Evolutionary conservation across 768 basidiomycete genomes (phyloP).

Genomic region (Nidularia sp.): DNA sequence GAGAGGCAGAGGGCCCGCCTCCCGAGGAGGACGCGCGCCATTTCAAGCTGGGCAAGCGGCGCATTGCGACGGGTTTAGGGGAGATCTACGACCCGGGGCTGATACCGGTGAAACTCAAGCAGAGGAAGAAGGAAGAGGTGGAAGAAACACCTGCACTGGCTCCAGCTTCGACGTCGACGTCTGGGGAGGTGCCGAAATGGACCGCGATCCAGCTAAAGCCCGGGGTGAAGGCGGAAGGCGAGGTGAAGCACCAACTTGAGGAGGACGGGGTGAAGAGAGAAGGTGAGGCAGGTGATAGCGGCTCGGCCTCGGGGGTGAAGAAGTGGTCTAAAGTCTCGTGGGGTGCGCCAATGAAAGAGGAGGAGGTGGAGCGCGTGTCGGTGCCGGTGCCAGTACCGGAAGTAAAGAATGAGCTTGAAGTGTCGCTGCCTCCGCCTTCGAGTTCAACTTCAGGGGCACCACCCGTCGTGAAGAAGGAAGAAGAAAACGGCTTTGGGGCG

Average conservation of each 20-base stretch:
- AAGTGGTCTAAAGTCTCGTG: slow-evolving; percentile 30
- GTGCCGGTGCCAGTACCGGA: neutral
- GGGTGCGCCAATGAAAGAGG: slow-evolving; percentile 16
- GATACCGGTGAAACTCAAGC: slow-evolving; percentile 59
- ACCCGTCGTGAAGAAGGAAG: slow-evolving; percentile 2
- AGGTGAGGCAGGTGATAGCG: neutral
- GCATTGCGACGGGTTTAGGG: slow-evolving; percentile 54
- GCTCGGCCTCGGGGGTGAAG: slow-evolving; percentile 6
- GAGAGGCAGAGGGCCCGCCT: slow-evolving; percentile 28
- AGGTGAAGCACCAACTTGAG: slow-evolving; percentile 4
- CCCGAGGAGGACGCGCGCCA: slow-evolving; percentile 50
- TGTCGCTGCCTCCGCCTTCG: neutral
- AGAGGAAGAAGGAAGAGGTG: slow-evolving; percentile 41
- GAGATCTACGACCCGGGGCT: slow-evolving; percentile 80
- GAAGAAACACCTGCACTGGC: slow-evolving; percentile 12
- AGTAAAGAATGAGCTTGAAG: slow-evolving; percentile 3
- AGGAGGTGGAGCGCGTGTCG: slow-evolving; percentile 13
- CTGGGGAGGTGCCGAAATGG: slow-evolving; percentile 13
- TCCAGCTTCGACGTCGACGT: slow-evolving; percentile 4
- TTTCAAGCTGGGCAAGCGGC: slow-evolving; percentile 71
- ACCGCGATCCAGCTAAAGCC: slow-evolving; percentile 16
- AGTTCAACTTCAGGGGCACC: slow-evolving; percentile 7
- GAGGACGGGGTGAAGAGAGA: slow-evolving; percentile 5
- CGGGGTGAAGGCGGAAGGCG: too few species aligned
- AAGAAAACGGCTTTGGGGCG: slow-evolving; percentile 7